Evolutionary conservation across 805 yeast genomes (phyloP).

Genomic region (Candida gorgasii): DNA sequence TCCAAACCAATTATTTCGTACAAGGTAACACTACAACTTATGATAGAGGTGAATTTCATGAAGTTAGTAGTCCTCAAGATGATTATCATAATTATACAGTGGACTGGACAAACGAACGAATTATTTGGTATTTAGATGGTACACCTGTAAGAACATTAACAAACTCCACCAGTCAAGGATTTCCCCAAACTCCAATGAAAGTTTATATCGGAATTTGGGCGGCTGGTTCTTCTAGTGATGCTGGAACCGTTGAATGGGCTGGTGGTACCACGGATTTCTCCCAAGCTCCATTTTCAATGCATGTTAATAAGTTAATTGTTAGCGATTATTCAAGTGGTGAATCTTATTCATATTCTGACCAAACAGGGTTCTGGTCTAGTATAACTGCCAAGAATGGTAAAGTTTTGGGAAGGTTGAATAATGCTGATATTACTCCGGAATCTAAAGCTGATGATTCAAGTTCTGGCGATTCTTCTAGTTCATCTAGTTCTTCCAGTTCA

Average conservation of each 20-base stretch:
- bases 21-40: constrained; percentile 76
- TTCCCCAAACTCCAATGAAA: constrained; percentile 86
- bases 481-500: constrained; percentile 4
- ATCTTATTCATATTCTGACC: constrained; percentile 54
- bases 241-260: constrained; percentile 79
- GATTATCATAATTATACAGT: constrained; percentile 73
- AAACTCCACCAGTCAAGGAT: constrained; percentile 56
- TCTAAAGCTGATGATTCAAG: constrained; percentile 22
- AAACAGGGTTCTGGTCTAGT: constrained; percentile 57
- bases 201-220: constrained; percentile 72
- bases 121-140: constrained; percentile 75
- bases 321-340: constrained; percentile 66
- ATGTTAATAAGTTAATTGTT: constrained; percentile 55
- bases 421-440: constrained; percentile 37
- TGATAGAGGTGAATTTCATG: constrained; percentile 75
- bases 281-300: constrained; percentile 67
- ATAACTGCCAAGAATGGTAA: constrained; percentile 58
- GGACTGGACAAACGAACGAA: constrained; percentile 71
- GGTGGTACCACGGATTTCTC: constrained; percentile 69
- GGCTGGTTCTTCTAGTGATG: constrained; percentile 63
- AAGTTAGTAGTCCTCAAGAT: constrained; percentile 53
- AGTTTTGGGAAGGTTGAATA: constrained; percentile 55
- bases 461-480: constrained; percentile 5
- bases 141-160: constrained; percentile 61
- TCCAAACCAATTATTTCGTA: constrained; percentile 76